Base-by-base conservation (phyloP, 805 yeast species). In the Metschnikowia drakensbergensis region DNA sequence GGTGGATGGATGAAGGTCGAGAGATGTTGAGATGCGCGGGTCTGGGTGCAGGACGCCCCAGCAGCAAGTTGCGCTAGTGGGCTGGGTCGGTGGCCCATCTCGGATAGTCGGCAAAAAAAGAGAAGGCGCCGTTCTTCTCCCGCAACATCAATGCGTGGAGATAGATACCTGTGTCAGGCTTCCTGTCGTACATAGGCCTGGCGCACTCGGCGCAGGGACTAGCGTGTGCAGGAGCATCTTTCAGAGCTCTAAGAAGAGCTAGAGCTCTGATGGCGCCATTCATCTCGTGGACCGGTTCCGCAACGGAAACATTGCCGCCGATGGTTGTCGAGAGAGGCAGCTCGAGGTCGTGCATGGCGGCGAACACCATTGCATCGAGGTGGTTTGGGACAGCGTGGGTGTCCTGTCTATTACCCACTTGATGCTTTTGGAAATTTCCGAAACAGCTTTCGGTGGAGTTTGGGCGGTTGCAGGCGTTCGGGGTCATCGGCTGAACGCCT, bases 131-230 rank as follows among this genome's bases (percentile, higher is more conserved):
- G 6, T 7, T 13, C 11, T 25, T 32, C 13, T 26, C 25, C n/a
- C 32, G 37, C 37, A 42, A 27, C 22, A 42, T 26, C 45, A 29
- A 64, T 2, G 84, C 78, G 63, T 80, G 84, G 46, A 80, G 63
- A 68, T 73, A 79, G 30, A 80, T 65, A 8, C 62, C 60, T 53
- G 62, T 56, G 17, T 64, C 64, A 3, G 63, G 49, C 28, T 27
- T 37, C 6, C 23, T 42, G 11, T 28, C 33, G 36, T 54, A 49
- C 10, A 48, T 29, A 3, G 58, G 56, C n/a, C 53, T 49, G 45
- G 36, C 25, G 52, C 59, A 55, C 27, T 54, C 54, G n/a, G 28
- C 33, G 39, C 58, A 55, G 17, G 13, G 32, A 6, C 6, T 37
- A 5, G 32, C 23, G 36, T 40, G 22, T 25, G 36, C 9, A 26